phyloP scores from a whole-genome alignment of 805 yeast species.

The Torulaspora franciscae region DNA sequence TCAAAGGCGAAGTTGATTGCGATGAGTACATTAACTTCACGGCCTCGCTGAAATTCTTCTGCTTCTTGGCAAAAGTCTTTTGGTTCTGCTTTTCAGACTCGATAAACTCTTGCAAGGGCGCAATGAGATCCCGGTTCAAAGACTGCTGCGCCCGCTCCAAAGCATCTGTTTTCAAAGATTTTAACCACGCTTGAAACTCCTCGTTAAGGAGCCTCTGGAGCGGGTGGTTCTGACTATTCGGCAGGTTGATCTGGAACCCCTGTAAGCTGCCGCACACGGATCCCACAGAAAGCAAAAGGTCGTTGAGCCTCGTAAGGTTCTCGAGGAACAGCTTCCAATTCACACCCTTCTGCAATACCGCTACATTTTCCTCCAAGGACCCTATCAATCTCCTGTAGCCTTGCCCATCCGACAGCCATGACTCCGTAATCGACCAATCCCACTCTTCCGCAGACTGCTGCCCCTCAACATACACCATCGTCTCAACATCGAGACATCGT shows the following conservation, averaged over 20 bases:
- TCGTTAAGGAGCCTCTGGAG: slow-evolving; percentile 5
- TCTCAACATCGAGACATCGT: slow-evolving; percentile 1
- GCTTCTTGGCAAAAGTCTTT: slow-evolving; percentile 6
- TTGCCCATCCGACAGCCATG: slow-evolving; percentile 11
- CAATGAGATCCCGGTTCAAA: slow-evolving; percentile 4
- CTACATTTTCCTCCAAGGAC: slow-evolving; percentile 3
- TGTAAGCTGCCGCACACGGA: background rate
- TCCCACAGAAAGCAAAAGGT: slow-evolving; percentile 1
- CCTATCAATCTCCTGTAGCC: slow-evolving; percentile 2
- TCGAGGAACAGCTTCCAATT: slow-evolving; percentile 5
- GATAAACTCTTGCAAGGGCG: slow-evolving; percentile 7
- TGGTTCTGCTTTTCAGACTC: slow-evolving; percentile 7
- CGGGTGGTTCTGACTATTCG: slow-evolving; percentile 2
- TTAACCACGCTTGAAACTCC: slow-evolving; percentile 4
- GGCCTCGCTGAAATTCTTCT: slow-evolving; percentile 16
- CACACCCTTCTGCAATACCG: slow-evolving; percentile 3
- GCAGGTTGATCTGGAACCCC: background rate
- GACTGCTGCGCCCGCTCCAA: slow-evolving; percentile 1
- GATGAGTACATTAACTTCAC: slow-evolving; percentile 12
- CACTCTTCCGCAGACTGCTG: background rate
- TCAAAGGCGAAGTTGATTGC: slow-evolving; percentile 7
- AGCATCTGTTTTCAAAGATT: background rate
- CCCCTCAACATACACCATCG: slow-evolving; percentile 1
- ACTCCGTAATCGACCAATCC: background rate
- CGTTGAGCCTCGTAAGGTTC: slow-evolving; percentile 4